A percentile compares a stretch with the other conserved stretches of the same genome.
These are phyloP conservation scores for Arthrobotrys sinensis DNA, from an alignment of 2,329 filamentous ascomycete genomes.

Conservation along the genomic window DNA sequence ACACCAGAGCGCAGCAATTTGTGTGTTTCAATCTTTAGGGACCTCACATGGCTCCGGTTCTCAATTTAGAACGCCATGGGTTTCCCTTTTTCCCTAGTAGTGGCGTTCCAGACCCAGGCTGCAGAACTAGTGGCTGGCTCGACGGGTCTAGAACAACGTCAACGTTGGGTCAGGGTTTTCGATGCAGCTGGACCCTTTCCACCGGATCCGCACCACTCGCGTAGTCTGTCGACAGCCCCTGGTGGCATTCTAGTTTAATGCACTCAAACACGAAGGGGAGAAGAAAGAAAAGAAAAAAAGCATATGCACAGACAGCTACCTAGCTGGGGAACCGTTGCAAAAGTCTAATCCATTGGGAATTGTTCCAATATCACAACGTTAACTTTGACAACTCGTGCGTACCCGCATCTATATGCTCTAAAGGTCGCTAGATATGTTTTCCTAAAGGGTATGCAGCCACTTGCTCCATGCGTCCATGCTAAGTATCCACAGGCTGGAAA, in stretches of 20 bases:
- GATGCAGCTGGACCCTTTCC: constrained; percentile 51
- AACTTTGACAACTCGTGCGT: constrained; percentile 17
- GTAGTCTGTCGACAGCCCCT: constrained; percentile 39
- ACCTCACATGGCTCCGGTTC: constrained; percentile 30
- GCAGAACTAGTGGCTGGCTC: constrained; percentile 26
- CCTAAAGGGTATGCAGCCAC: constrained; percentile 27
- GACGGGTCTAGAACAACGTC: constrained; percentile 49
- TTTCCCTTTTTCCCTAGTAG: constrained; percentile 5
- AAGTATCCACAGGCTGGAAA: constrained; percentile 55
- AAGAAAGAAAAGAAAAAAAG: constrained; percentile 14
- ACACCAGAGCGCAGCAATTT: constrained; percentile 22
- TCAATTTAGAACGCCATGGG: constrained; percentile 50
- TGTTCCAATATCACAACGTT: constrained; percentile 27
- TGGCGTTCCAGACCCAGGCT: constrained; percentile 42
- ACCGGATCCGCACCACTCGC: constrained; percentile 49
- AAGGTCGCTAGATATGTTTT: constrained; percentile 38
- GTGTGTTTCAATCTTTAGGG: constrained; percentile 4
- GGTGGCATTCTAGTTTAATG: constrained; percentile 46
- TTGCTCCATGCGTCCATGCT: constrained; percentile 33
- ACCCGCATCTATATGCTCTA: constrained; percentile 37
- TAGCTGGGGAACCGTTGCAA: constrained; percentile 47
- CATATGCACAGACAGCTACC: constrained; percentile 35
- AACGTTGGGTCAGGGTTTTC: constrained; percentile 40
- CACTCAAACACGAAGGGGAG: constrained; percentile 43
- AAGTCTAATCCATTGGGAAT: constrained; percentile 8